Evolutionary conservation across 257 asterid species (phyloP), one percentile per base, ranked within the genome.

Genomic region (Jasminum sambac): DNA sequence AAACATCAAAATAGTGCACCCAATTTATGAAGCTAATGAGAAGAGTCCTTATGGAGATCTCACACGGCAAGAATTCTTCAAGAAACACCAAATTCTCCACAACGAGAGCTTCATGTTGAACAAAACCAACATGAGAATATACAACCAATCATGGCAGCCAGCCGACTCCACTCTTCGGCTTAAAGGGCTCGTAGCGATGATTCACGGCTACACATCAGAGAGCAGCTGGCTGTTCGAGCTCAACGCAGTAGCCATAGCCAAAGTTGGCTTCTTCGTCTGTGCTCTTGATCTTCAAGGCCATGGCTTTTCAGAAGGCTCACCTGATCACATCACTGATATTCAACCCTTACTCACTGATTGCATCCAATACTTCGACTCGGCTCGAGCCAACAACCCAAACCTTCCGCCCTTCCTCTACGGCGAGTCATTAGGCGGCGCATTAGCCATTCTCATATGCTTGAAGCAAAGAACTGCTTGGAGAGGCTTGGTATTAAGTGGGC

Each of bases 211-310:
- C 88, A 87, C 85, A 67, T 78, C 85, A 0, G 95, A 92, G 70
- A 90, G 97, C 60, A 78, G 96, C 60, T 90, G 98, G 97, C 81
- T 88, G 17, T 85, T 71, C 12, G 97, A 92, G 74, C 85, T 92
- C 1, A 88, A 85, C 68, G 90, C 97, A 1, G 88, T 90, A 4
- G 91, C 96, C 52, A 38, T 84, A 7, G 98, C 96, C 5, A 87
- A 84, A 82, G 76, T 87, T 4, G 98, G 97, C 1, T 85, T 84
- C 83, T 63, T 83, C 13, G 93, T 86, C 8, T 85, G 81, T 16
- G 84, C 97, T 0, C 81, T 92, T 5, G 98, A 92, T 73, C 80
- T 90, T 2, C 96, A 83, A 63, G 98, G 97, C 40, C 97, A 92
- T 12, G 98, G 98, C 36, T 75, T 69, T 74, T 92, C 97, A 0